Percentiles rank a stretch among this genome's conserved stretches.
phyloP scores from a whole-genome alignment of 2,329 filamentous ascomycete species.

The Exophiala bonariae region DNA sequence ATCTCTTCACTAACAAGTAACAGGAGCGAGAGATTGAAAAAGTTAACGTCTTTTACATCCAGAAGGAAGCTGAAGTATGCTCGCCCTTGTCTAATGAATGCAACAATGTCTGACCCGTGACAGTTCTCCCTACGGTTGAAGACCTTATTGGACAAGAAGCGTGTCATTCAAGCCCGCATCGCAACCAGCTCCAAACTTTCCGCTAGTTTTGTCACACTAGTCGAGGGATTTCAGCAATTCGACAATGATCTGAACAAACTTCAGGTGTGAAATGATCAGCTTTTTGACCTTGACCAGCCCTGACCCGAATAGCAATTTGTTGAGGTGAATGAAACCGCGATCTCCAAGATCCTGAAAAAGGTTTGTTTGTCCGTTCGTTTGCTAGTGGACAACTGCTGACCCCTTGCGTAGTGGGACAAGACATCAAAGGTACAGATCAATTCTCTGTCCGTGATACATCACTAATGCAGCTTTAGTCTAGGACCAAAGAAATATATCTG shows the following conservation, averaged over 20 bases:
- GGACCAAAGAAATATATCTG: constrained; percentile 95
- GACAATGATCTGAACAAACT: constrained; percentile 95
- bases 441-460: constrained; percentile 13
- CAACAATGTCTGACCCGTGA: background rate
- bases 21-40: constrained; percentile 98
- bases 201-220: constrained; percentile 88
- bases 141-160: constrained; percentile 93
- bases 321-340: constrained; percentile 95
- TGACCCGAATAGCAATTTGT: constrained; percentile 74
- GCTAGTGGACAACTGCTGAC: constrained; percentile 31
- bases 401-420: constrained; percentile 82
- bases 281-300: background rate
- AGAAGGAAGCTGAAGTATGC: constrained; percentile 94
- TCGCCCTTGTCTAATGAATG: constrained; percentile 9
- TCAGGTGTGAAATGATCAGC: constrained; percentile 51
- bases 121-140: constrained; percentile 91
- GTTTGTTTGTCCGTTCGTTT: constrained; percentile 40
- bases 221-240: constrained; percentile 97
- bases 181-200: constrained; percentile 80
- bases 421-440: constrained; percentile 73
- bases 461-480: constrained; percentile 60
- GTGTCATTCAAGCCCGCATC: constrained; percentile 76
- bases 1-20: constrained; percentile 6
- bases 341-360: constrained; percentile 98
- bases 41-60: constrained; percentile 95